Evolutionary conservation across 2,329 filamentous ascomycete species (phyloP).

Genomic region (Zymoseptoria crescenta): DNA sequence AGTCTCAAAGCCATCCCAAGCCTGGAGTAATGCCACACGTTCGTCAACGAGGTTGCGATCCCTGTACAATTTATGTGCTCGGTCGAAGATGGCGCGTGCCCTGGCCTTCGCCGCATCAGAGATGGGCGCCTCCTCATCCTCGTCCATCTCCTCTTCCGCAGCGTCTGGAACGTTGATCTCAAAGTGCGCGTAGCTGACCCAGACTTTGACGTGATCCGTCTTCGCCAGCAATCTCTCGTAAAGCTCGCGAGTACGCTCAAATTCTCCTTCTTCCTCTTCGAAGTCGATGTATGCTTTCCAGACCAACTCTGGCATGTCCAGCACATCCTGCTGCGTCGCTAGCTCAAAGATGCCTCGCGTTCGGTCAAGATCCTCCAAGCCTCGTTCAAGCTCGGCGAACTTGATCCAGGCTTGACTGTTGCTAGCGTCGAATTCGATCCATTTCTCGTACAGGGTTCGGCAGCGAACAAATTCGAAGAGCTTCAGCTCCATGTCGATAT

Average conservation of each 20-base stretch:
- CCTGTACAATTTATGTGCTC: slow-evolving; percentile 79
- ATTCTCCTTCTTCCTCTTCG: slow-evolving; percentile 80
- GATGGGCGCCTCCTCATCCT: slow-evolving; percentile 53
- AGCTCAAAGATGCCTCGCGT: slow-evolving; percentile 88
- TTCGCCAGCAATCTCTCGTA: slow-evolving; percentile 89
- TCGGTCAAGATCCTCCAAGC: slow-evolving; percentile 81
- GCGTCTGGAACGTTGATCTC: slow-evolving; percentile 87
- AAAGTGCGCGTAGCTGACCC: slow-evolving; percentile 98
- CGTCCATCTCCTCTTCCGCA: slow-evolving; percentile 49
- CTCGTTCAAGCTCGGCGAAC: slow-evolving; percentile 87
- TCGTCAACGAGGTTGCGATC: slow-evolving; percentile 88
- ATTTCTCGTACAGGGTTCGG: slow-evolving; percentile 86
- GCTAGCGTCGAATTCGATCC: slow-evolving; percentile 81
- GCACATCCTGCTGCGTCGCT: slow-evolving; percentile 67
- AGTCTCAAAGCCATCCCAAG: slow-evolving; percentile 86
- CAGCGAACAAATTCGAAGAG: slow-evolving; percentile 91
- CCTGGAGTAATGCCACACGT: slow-evolving; percentile 82
- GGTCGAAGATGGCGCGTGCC: slow-evolving; percentile 74
- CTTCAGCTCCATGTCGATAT: slow-evolving; percentile 86
- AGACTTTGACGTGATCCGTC: slow-evolving; percentile 98
- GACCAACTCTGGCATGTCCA: slow-evolving; percentile 95
- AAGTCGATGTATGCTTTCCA: slow-evolving; percentile 99
- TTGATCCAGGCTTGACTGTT: slow-evolving; percentile 95
- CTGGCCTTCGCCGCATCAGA: slow-evolving; percentile 77
- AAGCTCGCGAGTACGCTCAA: slow-evolving; percentile 68